Base-by-base conservation (phyloP, 208 protist species). In the Crithidia brevicula region DNA sequence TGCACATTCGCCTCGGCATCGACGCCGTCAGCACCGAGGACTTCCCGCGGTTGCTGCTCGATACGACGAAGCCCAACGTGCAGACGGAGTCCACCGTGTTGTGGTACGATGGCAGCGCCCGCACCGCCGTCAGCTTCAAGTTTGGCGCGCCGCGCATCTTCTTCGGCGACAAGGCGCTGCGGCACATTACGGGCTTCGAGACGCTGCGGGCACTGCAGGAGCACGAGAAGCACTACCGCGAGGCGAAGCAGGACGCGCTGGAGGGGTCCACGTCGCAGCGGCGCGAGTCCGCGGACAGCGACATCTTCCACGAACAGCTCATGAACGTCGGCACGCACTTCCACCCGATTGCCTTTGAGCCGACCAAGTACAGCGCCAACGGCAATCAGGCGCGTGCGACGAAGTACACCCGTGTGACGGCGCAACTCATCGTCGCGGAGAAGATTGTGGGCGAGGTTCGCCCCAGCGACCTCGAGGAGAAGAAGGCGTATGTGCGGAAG, bases 251-350 rank as follows among this genome's bases (percentile, higher is more conserved):
- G 59, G 50, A 64, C 43, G 58, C 43, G 27, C 28, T 28, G 46
- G 67, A 57, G 54, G 52, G 43, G 50, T 62, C 27, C 52, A 63
- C 27, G 54, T 49, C 45, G 30, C 43, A 25, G 53, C 64, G 20
- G 22, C 53, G 56, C 28, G 54, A 31, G 46, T 47, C 47, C 13
- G 47, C 16, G 20, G 43, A 66, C 59, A 30, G 31, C 49, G 61
- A 77, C 33, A 25, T 72, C n/a, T 79, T 81, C 49, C 74, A 72
- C 30, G 40, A 51, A 22, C 64, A 85, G 60, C 42, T 81, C n/a
- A 74, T 81, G 50, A 74, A 81, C 58, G 75, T 81, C 15, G 75
- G 80, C 22, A 77, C 77, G 67, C 67, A 72, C 57, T 82, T 79
- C 64, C 54, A 54, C 16, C 72, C 75, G 1, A 43, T 81, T 23